These are phyloP conservation scores for Theobroma grandiflorum DNA, from an alignment of 441 rosid species.

Conservation along the genomic window DNA sequence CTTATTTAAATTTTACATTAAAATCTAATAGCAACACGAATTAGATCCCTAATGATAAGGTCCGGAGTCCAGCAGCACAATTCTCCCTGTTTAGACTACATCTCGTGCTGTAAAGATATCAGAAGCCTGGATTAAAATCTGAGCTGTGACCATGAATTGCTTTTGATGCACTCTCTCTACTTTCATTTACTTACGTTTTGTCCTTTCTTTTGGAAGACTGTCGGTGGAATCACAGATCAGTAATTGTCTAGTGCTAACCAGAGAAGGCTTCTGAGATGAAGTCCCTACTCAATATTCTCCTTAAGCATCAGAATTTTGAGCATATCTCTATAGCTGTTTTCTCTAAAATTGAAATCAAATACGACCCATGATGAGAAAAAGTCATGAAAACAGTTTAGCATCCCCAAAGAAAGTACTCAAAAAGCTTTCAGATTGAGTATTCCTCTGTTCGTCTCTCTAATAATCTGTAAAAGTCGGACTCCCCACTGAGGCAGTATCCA, in stretches of 20 bases:
- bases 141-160: not conserved
- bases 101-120: not conserved
- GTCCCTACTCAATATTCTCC: not conserved
- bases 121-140: not conserved
- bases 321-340: not conserved
- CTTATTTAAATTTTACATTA: not conserved
- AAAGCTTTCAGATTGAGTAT: not conserved
- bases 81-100: not conserved
- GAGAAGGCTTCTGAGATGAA: not conserved
- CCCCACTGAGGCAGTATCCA: not conserved
- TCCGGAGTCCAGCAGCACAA: not conserved
- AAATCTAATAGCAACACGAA: no score
- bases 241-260: not conserved
- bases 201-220: not conserved
- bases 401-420: not conserved
- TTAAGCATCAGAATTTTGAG: not conserved
- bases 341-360: not conserved
- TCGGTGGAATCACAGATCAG: slow-evolving; percentile 21
- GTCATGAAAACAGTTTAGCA: not conserved
- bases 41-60: not conserved
- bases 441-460: not conserved
- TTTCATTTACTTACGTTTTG: not conserved
- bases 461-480: not conserved
- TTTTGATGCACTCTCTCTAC: not conserved
- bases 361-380: not conserved